Base-by-base conservation (phyloP, 768 basidiomycete species). In the Rhizopogon vulgaris region DNA sequence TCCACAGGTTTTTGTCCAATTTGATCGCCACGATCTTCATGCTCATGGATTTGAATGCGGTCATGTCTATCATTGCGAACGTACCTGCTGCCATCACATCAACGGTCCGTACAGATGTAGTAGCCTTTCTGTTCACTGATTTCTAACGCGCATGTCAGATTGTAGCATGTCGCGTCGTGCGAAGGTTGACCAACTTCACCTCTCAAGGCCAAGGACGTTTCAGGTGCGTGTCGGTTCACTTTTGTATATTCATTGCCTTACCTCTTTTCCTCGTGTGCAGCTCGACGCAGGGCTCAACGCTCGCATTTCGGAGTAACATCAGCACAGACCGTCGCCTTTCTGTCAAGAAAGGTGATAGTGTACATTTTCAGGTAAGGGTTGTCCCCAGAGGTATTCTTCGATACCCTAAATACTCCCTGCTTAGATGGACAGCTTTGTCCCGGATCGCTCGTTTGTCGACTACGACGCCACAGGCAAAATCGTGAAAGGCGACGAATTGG, bases 11-110 rank as follows among this genome's bases (percentile, higher is more conserved):
- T 70, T 60, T 85, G 61, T 75, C 82, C 17, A 87, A 87, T 66
- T 58, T 84, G 57, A 60, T 85, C 38, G 84, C 79, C 28, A 52
- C 75, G 72, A 66, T 73, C 51, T 84, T 85, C 66, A 84, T 85
- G 82, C 64, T 86, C 38, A 66, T 87, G 14, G 74, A 87, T 65
- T 69, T 85, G 48, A 86, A 85, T 57, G 73, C 80, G n/a, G 77
- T 85, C 51, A 84, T 85, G 82, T 83, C 81, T 30, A 80, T 87
- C 63, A 83, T 87, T 49, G 80, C 78, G 41, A 87, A 87, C 57
- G 83, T 87, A 39, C 85, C 85, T 3, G 84, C 85, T 32, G 84
- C 84, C 15, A 78, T 86, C 53, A 76, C 79, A 3, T 82, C 83
- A 38, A 86, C 84, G 37, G 85, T 86, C 53, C 58, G 75, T 62